These are phyloP conservation scores for Centella asiatica DNA, from an alignment of 129 eudicot species.

Conservation along the genomic window DNA sequence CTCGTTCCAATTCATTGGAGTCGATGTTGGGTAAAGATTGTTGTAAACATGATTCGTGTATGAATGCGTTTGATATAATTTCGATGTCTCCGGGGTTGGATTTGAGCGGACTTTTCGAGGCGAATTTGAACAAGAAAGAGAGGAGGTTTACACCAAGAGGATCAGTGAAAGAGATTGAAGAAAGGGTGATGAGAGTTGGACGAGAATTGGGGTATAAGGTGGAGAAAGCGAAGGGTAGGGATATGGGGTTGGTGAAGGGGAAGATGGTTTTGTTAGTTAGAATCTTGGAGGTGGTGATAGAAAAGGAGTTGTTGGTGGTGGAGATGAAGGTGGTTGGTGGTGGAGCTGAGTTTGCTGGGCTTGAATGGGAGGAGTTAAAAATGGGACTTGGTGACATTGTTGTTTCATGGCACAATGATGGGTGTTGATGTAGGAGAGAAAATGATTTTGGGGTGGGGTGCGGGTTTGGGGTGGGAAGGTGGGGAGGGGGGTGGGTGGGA, in stretches of 20 bases:
- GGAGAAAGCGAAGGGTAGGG: conserved; percentile 35
- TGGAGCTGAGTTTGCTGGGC: conserved; percentile 38
- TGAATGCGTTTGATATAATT: conserved; percentile 83
- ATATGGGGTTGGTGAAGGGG: conserved; percentile 50
- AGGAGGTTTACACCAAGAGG: conserved; percentile 42
- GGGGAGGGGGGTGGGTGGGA: background rate
- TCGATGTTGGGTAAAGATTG: conserved; percentile 9
- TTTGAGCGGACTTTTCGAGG: conserved; percentile 61
- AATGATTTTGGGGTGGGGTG: background rate
- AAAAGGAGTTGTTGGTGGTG: conserved; percentile 48
- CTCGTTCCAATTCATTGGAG: conserved; percentile 1
- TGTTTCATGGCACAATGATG: conserved; percentile 38
- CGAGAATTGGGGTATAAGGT: conserved; percentile 41
- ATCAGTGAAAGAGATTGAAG: conserved; percentile 36
- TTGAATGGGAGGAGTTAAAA: conserved; percentile 59
- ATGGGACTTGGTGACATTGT: conserved; percentile 47
- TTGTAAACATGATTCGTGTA: conserved; percentile 11
- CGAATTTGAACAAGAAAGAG: conserved; percentile 26
- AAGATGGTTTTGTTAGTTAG: conserved; percentile 33
- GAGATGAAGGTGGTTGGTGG: conserved; percentile 55
- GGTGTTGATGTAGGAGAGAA: conserved; percentile 8
- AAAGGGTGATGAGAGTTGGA: conserved; percentile 44
- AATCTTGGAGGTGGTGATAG: conserved; percentile 59
- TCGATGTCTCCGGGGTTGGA: conserved; percentile 75
- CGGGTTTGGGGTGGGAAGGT: background rate